These are phyloP conservation scores for Strobilomyces dryophilus DNA, from an alignment of 768 basidiomycete genomes.

Conservation along the genomic window DNA sequence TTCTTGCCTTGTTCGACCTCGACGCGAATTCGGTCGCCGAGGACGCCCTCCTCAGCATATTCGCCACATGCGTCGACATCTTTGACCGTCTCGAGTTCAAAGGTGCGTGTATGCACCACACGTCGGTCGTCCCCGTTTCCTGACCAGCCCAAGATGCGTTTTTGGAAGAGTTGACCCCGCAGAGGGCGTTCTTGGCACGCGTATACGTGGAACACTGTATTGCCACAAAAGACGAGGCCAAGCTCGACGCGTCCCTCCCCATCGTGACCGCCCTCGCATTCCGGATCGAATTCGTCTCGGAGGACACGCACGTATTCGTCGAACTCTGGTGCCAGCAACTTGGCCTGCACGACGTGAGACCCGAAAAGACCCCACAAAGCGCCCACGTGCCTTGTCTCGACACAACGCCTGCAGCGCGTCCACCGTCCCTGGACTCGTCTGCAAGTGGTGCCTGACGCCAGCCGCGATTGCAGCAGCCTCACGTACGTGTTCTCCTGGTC, in stretches of 20 bases:
- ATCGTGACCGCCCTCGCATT: slow-evolving; percentile 82
- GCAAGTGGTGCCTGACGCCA: slow-evolving; percentile 70
- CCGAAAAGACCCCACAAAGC: too few relatives aligned
- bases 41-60: slow-evolving; percentile 70
- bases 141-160: slow-evolving; percentile 50
- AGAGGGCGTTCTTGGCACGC: slow-evolving; percentile 76
- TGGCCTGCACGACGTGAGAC: slow-evolving; percentile 47
- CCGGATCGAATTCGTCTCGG: slow-evolving; percentile 52
- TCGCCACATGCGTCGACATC: slow-evolving; percentile 59
- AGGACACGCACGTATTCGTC: slow-evolving; percentile 76
- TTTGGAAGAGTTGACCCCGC: slow-evolving; percentile 68
- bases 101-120: slow-evolving; percentile 39
- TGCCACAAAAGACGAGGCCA: slow-evolving; percentile 52
- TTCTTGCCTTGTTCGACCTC: slow-evolving; percentile 60
- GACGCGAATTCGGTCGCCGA: slow-evolving; percentile 57
- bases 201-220: slow-evolving; percentile 80
- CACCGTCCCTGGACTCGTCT: slow-evolving; percentile 45
- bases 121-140: background rate
- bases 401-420: slow-evolving; percentile 64
- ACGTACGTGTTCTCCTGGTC: slow-evolving; percentile 82
- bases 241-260: slow-evolving; percentile 70
- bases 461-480: slow-evolving; percentile 77
- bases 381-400: slow-evolving; percentile 63
- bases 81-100: slow-evolving; percentile 66
- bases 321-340: slow-evolving; percentile 84